These are phyloP conservation scores for Coemansia sp. DNA, from an alignment of 192 early-diverging fungal genomes.

Conservation along the genomic window DNA sequence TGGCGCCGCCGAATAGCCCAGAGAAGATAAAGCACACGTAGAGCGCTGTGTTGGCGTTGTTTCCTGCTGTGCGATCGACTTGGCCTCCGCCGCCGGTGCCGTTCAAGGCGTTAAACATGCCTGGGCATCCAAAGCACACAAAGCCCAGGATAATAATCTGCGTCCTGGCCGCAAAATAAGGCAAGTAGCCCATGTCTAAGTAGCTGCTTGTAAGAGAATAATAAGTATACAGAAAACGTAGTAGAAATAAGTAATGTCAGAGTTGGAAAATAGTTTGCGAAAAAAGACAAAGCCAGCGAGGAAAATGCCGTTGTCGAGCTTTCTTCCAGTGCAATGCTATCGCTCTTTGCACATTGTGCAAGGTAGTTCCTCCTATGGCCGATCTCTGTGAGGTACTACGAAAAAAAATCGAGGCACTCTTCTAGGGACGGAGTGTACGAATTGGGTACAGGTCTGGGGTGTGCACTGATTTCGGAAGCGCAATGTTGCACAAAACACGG, in stretches of 20 bases:
- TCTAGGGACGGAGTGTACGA: neutral
- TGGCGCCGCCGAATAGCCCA: slow-evolving; percentile 71
- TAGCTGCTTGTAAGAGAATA: neutral
- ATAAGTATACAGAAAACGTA: neutral
- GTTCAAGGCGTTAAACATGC: slow-evolving; percentile 74
- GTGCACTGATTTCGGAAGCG: no score
- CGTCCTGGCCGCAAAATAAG: slow-evolving; percentile 59
- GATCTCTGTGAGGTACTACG: neutral
- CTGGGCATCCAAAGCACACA: slow-evolving; percentile 75
- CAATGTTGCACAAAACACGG: neutral
- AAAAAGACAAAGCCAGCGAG: no score
- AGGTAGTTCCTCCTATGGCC: neutral
- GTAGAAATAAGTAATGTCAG: neutral
- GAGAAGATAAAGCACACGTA: slow-evolving; percentile 76
- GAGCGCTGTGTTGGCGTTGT: slow-evolving; percentile 77
- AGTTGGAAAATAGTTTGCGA: neutral
- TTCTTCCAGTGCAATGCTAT: no score
- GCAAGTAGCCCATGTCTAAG: slow-evolving; percentile 4
- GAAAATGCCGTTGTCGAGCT: no score
- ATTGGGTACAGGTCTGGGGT: neutral
- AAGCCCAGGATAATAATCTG: slow-evolving; percentile 71
- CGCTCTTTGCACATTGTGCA: neutral
- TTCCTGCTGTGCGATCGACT: slow-evolving; percentile 58
- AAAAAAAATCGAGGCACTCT: neutral
- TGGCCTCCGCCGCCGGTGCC: slow-evolving; percentile 71